Percentiles rank a stretch among this genome's conserved stretches.
Evolutionary conservation across 2,329 filamentous ascomycete genomes (phyloP).

Genomic region (Talaromyces sp.): DNA sequence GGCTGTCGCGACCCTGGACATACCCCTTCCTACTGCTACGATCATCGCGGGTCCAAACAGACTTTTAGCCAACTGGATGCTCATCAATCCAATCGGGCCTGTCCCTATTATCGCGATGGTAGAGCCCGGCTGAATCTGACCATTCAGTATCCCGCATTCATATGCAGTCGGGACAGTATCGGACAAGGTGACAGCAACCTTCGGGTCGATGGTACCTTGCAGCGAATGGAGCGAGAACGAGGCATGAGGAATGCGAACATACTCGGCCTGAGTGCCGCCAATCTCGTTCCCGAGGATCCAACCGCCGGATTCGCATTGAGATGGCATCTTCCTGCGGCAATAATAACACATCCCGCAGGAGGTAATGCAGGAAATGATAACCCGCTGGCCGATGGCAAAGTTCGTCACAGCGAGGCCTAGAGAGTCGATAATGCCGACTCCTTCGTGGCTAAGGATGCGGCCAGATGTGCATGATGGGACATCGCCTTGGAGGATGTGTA

Average conservation of each 20-base stretch:
- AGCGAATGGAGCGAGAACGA: conserved; percentile 50
- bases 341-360: conserved; percentile 56
- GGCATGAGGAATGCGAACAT: conserved; percentile 56
- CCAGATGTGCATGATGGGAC: conserved; percentile 52
- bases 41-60: conserved; percentile 35
- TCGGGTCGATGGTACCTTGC: conserved; percentile 47
- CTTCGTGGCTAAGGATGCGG: conserved; percentile 57
- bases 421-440: conserved; percentile 53
- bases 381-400: conserved; percentile 55
- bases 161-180: conserved; percentile 59
- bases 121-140: conserved; percentile 52
- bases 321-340: conserved; percentile 57
- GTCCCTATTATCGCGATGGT: conserved; percentile 56
- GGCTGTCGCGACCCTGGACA: neutral
- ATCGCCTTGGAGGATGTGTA: conserved; percentile 58
- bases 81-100: conserved; percentile 57
- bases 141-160: conserved; percentile 52
- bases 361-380: conserved; percentile 57
- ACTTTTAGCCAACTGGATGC: conserved; percentile 49
- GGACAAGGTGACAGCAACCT: conserved; percentile 37
- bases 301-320: conserved; percentile 47
- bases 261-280: conserved; percentile 60
- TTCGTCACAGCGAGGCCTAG: conserved; percentile 49
- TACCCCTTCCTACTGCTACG: neutral
- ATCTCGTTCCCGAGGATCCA: conserved; percentile 59